Evolutionary conservation across 1,139 yeast species (phyloP), one percentile per base, ranked within the genome.

Genomic region (Pichia norvegensis): DNA sequence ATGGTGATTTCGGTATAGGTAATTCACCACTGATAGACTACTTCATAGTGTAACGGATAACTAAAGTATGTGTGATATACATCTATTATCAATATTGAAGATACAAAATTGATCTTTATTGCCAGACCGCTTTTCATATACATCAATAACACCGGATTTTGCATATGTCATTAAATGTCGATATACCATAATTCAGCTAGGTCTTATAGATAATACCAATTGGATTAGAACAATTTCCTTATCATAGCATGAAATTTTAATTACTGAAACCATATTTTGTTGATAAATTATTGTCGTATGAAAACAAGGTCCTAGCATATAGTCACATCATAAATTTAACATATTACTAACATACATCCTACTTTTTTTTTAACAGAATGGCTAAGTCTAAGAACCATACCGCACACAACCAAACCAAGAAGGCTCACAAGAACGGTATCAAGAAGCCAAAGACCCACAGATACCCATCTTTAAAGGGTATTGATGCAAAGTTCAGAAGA

Each of bases 341-440:
- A 8, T 3, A 31, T 31, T 46, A 49, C 49, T 46, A 46, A 49
- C 47, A 41, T 36, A 36, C 6, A 16, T 14, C n/a, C 17, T 29
- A 19, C 36, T 29, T 13, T 23, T 17, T n/a, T 36, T 20, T 22
- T 16, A 27, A 44, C 38, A 56, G 65, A 70, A 88, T 90, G 97
- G 72, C 97, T 75, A 90, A 90, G 80, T 88, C 97, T 64, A 92
- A 92, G 96, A 92, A 92, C 79, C 98, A 92, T 75, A 92, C 98
- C 78, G 90, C 90, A 78, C 98, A 92, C 79, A 92, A 92, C 95
- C 97, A 92, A 76, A 86, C 85, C 88, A 85, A 76, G 73, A 92
- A 92, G 95, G 97, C 97, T 69, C 98, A 92, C 96, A 90, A 82
- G 74, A 92, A 92, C 86, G 98, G 98, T 78, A 92, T 92, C 79